Percentiles rank a stretch among this genome's conserved stretches.
Evolutionary conservation across 495 filamentous ascomycete genomes (phyloP).

Genomic region (Melanomma pulvis-pyrius): DNA sequence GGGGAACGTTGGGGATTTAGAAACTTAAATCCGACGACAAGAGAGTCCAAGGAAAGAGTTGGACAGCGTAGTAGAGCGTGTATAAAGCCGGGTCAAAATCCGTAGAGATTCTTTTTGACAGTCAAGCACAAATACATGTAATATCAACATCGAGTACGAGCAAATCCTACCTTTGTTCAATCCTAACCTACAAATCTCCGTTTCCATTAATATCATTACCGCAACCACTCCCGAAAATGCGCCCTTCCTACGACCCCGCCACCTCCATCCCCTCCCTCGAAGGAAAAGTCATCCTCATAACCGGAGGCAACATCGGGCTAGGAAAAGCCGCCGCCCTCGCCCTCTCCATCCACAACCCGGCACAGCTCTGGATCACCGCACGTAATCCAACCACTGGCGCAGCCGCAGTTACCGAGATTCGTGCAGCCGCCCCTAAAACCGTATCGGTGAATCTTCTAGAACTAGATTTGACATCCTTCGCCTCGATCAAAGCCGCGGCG

Average conservation of each 20-base stretch:
- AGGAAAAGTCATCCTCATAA: neutral
- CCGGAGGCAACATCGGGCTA: neutral
- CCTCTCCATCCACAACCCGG: neutral
- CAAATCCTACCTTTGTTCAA: no score
- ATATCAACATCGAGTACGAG: no score
- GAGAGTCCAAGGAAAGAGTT: no score
- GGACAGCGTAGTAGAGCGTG: no score
- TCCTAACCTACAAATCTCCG: no score
- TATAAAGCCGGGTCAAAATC: no score
- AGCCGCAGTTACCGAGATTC: constrained; percentile 7
- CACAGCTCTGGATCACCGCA: neutral
- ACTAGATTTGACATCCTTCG: constrained; percentile 26
- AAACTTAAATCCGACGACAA: no score
- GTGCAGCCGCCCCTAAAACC: neutral
- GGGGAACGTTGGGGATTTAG: no score
- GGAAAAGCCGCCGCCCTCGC: neutral
- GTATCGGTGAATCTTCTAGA: constrained; percentile 16
- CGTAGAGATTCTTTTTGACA: no score
- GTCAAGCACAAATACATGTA: no score
- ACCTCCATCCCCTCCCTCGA: neutral
- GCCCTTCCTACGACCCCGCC: neutral
- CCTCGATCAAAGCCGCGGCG: constrained; percentile 6
- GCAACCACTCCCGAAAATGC: no score
- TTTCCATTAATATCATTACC: no score
- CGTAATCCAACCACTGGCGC: neutral